These are phyloP conservation scores for Sechiopsis laciniata DNA, from an alignment of 306 rosid species.

Conservation along the genomic window DNA sequence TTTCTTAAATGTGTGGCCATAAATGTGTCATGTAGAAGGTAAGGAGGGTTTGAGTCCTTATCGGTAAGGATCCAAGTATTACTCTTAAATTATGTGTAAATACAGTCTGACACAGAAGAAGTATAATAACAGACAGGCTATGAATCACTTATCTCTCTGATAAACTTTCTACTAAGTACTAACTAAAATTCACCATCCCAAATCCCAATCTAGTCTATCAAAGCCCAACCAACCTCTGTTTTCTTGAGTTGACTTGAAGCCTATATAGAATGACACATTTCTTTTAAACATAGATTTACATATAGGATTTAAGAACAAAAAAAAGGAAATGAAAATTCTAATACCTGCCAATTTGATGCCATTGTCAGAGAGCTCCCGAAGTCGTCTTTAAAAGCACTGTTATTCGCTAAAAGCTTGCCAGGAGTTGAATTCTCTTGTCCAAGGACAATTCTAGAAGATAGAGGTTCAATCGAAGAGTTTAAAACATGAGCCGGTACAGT, in stretches of 20 bases:
- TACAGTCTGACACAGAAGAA: not conserved
- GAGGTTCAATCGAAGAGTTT: slow-evolving; percentile 37
- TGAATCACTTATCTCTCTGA: not conserved
- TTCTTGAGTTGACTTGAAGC: not conserved
- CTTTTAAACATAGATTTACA: not conserved
- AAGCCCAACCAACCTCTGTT: not conserved
- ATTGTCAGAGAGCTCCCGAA: slow-evolving; percentile 40
- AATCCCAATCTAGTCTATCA: not conserved
- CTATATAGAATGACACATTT: not conserved
- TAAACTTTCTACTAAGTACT: not conserved
- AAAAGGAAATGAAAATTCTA: not conserved
- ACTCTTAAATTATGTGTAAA: not conserved
- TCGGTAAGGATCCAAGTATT: too few relatives aligned
- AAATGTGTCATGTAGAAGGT: too few relatives aligned
- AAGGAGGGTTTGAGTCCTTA: too few relatives aligned
- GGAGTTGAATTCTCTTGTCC: slow-evolving; percentile 38
- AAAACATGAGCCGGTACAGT: slow-evolving; percentile 46
- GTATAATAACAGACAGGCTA: not conserved
- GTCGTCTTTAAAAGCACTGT: slow-evolving; percentile 34
- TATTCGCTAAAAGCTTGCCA: slow-evolving; percentile 29
- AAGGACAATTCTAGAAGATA: slow-evolving; percentile 34
- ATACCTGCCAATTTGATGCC: slow-evolving; percentile 69
- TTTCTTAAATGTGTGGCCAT: too few relatives aligned
- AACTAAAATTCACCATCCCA: not conserved
- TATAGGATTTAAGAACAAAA: slow-evolving; percentile 2